Evolutionary conservation across 345 rosid genomes (phyloP).

Genomic region (Trapa incisa): DNA sequence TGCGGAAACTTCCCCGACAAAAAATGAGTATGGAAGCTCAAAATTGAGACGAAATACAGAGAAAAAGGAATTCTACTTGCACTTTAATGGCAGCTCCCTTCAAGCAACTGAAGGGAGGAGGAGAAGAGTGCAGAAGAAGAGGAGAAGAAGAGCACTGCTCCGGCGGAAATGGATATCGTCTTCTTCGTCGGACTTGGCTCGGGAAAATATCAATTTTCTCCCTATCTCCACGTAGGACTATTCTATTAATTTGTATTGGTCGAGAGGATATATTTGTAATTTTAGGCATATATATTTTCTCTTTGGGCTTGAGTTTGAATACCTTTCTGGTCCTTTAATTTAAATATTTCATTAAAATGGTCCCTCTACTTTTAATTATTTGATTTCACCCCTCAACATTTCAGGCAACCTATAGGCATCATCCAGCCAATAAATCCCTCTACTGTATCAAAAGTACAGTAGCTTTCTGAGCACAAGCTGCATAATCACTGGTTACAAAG

Average conservation of each 20-base stretch:
- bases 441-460: too few relatives aligned
- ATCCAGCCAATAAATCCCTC: too few relatives aligned
- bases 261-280: too few relatives aligned
- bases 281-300: too few relatives aligned
- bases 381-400: too few relatives aligned
- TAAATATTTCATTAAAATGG: too few relatives aligned
- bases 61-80: not conserved
- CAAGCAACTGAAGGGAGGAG: not conserved
- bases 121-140: not conserved
- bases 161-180: not conserved
- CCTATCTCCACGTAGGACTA: slow-evolving; percentile 1
- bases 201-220: slow-evolving; percentile 3
- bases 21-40: not conserved
- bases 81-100: not conserved
- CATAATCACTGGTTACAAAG: not conserved
- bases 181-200: slow-evolving; percentile 1
- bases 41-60: not conserved
- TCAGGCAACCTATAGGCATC: too few relatives aligned
- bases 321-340: too few relatives aligned
- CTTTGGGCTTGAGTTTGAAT: too few relatives aligned
- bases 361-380: too few relatives aligned
- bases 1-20: not conserved
- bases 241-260: not conserved
- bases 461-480: not conserved
- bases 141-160: not conserved